Evolutionary conservation across 768 basidiomycete species (phyloP).

Genomic region (Serendipita sp.): DNA sequence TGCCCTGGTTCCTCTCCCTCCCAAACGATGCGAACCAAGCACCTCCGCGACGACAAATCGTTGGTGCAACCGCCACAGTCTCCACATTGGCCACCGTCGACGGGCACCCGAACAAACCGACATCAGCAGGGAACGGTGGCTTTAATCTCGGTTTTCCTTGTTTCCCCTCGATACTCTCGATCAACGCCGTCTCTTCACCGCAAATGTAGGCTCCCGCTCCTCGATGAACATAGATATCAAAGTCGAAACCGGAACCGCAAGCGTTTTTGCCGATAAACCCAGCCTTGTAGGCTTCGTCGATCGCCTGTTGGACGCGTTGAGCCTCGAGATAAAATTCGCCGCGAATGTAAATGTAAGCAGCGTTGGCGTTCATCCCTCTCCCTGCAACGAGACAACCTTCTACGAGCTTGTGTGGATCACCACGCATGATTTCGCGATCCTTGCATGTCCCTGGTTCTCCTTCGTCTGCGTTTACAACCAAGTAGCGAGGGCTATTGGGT

Average conservation of each 20-base stretch:
- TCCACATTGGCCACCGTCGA: constrained; percentile 97
- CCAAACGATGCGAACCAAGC: constrained; percentile 90
- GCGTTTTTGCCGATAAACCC: constrained; percentile 82
- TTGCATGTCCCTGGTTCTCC: constrained; percentile 99
- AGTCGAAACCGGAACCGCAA: constrained; percentile 83
- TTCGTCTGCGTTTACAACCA: constrained; percentile 97
- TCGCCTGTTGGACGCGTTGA: constrained; percentile 83
- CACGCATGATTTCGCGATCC: constrained; percentile 93
- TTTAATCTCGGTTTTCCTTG: constrained; percentile 96
- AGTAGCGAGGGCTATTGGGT: constrained; percentile 61
- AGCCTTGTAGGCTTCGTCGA: constrained; percentile 82
- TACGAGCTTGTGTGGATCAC: constrained; percentile 95
- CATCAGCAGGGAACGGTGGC: constrained; percentile 97
- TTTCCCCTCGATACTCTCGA: constrained; percentile 94
- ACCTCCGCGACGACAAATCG: constrained; percentile 79
- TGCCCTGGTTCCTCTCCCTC: constrained; percentile 80
- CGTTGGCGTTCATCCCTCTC: constrained; percentile 90
- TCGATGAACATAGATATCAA: constrained; percentile 96
- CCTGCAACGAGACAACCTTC: constrained; percentile 97
- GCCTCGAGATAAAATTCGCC: constrained; percentile 98
- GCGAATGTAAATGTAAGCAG: constrained; percentile 99
- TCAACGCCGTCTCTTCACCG: constrained; percentile 94
- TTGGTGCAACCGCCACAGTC: constrained; percentile 94
- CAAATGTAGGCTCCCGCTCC: constrained; percentile 98
- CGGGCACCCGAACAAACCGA: constrained; percentile 93